Evolutionary conservation across 768 basidiomycete genomes (phyloP), one percentile per base, ranked within the genome.

Genomic region (Naganishia vaughanmartiniae): DNA sequence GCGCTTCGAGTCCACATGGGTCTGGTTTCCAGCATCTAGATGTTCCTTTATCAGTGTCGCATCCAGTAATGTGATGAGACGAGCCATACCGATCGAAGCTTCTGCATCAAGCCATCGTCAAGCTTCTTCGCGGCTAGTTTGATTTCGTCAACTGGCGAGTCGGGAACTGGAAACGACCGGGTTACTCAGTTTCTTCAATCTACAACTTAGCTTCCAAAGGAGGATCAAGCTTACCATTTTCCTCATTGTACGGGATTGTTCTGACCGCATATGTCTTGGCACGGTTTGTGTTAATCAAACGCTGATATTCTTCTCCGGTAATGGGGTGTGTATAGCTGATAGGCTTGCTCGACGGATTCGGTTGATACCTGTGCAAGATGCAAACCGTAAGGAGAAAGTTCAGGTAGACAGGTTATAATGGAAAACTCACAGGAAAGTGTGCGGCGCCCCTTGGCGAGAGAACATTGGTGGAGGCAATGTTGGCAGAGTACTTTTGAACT

Each of bases 1-100:
- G 91, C 90, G 72, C 86, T 84, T n/a, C 93, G 86, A 0, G 91
- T 91, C 93, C 94, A 98, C 11, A 95, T 83, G 0, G 93, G 92
- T 30, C 95, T 86, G 69, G 88, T 83, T 56, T 83, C 82, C 70
- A 97, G 89, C 26, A 88, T 80, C 91, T 93, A 70, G 36, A 30
- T 36, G 39, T 53, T 2, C 10, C n/a, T 30, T 19, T 11, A 42
- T 21, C 26, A 45, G 36, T n/a, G 21, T 53, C 30, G 46, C 21
- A 21, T 24, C 15, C 14, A 26, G 30, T 36, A 28, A 19, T 30
- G 21, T 26, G 15, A 12, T 33, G n/a, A 12, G 34, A 53, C 9
- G 9, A 5, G 5, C 69, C 63, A 66, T 63, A 81, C 80, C 46
- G 70, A 39, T 33, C 58, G 46, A 10, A 79, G 46, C 70, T 71